Evolutionary conservation across 768 basidiomycete species (phyloP).

Genomic region (Collybia nuda): DNA sequence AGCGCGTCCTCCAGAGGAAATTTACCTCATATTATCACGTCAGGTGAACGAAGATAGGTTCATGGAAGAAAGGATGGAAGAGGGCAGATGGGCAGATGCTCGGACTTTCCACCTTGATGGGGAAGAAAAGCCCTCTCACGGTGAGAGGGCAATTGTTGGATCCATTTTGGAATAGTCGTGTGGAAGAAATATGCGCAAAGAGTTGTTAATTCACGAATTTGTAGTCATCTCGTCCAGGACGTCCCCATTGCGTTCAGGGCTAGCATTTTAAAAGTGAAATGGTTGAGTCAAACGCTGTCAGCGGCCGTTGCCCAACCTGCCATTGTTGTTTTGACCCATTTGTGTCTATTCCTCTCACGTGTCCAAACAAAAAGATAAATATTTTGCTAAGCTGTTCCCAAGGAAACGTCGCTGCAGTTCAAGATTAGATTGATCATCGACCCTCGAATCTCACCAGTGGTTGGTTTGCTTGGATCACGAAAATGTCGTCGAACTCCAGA

Average conservation of each 20-base stretch:
- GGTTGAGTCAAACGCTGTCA: background rate
- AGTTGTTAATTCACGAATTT: background rate
- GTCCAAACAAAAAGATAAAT: background rate
- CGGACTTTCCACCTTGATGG: no score
- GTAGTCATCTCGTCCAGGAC: background rate
- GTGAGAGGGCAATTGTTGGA: no score
- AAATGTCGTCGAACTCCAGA: slow-evolving; percentile 35
- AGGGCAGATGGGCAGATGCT: no score
- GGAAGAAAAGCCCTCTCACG: no score
- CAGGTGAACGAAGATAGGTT: background rate
- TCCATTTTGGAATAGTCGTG: no score
- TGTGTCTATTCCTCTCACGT: background rate
- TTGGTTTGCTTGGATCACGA: background rate
- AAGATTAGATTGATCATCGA: background rate
- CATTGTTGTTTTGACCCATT: background rate
- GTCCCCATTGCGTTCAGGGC: no score
- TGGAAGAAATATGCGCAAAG: no score
- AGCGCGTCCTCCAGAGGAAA: background rate
- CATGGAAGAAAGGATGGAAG: no score
- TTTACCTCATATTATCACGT: background rate
- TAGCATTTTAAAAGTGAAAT: background rate
- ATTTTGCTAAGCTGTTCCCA: background rate
- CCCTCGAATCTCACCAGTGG: background rate
- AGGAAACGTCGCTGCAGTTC: background rate
- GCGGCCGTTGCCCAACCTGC: background rate